Evolutionary conservation across 257 asterid genomes (phyloP).

Genomic region (Solanum commersonii): DNA sequence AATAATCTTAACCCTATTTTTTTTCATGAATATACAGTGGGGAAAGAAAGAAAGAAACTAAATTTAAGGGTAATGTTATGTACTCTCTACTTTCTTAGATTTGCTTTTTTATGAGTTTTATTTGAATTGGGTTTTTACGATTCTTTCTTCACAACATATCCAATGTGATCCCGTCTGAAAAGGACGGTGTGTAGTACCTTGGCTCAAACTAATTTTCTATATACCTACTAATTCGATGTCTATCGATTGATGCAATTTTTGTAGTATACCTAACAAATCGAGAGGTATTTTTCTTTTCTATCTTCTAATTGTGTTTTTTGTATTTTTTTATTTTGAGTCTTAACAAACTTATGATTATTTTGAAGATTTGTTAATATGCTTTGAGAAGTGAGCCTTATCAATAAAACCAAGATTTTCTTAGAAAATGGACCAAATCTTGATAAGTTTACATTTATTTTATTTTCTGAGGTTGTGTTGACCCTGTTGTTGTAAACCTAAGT

Average conservation of each 20-base stretch:
- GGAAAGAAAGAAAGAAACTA: neutral
- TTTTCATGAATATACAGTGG: neutral
- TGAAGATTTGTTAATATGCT: constrained; percentile 4
- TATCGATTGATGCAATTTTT: neutral
- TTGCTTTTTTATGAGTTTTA: neutral
- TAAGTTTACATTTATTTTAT: neutral
- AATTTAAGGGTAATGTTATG: neutral
- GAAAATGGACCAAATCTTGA: neutral
- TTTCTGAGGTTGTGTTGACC: neutral
- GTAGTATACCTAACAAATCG: neutral
- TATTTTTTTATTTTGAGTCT: neutral
- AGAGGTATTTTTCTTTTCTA: neutral
- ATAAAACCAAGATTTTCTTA: neutral
- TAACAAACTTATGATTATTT: constrained; percentile 1
- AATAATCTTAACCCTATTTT: neutral
- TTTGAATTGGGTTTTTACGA: neutral
- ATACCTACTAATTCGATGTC: neutral
- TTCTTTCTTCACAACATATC: neutral
- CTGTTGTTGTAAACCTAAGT: neutral
- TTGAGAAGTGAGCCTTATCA: constrained; percentile 5
- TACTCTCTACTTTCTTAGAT: neutral
- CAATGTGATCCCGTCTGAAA: neutral
- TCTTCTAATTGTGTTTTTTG: neutral
- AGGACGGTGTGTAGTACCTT: no score
- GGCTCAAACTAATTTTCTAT: neutral